These are phyloP conservation scores for Ceratocystis harringtonii DNA, from an alignment of 2,329 filamentous ascomycete genomes.

Conservation along the genomic window DNA sequence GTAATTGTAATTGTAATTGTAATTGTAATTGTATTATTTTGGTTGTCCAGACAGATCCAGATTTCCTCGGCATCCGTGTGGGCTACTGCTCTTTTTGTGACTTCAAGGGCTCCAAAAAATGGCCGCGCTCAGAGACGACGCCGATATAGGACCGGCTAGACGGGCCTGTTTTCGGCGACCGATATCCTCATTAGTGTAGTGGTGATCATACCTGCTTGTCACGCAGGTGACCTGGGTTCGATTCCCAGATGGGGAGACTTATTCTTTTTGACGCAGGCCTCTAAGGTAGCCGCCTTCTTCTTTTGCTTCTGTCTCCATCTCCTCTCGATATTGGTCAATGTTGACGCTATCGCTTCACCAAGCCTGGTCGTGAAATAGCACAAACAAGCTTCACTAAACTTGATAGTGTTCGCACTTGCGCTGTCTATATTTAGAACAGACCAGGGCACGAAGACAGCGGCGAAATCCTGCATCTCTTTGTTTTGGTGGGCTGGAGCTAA, in stretches of 20 bases:
- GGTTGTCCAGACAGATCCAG: no score
- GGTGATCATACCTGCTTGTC: slow-evolving; percentile 17
- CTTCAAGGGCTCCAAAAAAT: no score
- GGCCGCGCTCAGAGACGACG: no score
- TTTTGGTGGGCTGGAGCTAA: slow-evolving; percentile 5
- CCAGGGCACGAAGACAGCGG: not conserved
- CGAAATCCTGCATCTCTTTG: not conserved
- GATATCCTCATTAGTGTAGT: slow-evolving; percentile 16
- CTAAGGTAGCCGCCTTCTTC: not conserved
- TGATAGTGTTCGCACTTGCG: not conserved
- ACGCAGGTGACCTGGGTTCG: slow-evolving; percentile 17
- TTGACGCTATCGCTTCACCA: not conserved
- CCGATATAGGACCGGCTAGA: not conserved
- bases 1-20: no score
- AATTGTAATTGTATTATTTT: no score
- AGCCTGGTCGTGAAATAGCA: no score
- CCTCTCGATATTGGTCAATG: not conserved
- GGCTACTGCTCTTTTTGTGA: no score
- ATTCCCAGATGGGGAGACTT: slow-evolving; percentile 17
- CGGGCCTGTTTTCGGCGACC: not conserved
- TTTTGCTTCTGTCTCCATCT: not conserved
- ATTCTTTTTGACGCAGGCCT: not conserved
- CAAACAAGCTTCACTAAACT: not conserved
- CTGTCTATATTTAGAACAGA: not conserved
- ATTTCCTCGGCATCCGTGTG: no score